phyloP scores from a whole-genome alignment of 495 filamentous ascomycete genomes.

The Xylaria longipes region DNA sequence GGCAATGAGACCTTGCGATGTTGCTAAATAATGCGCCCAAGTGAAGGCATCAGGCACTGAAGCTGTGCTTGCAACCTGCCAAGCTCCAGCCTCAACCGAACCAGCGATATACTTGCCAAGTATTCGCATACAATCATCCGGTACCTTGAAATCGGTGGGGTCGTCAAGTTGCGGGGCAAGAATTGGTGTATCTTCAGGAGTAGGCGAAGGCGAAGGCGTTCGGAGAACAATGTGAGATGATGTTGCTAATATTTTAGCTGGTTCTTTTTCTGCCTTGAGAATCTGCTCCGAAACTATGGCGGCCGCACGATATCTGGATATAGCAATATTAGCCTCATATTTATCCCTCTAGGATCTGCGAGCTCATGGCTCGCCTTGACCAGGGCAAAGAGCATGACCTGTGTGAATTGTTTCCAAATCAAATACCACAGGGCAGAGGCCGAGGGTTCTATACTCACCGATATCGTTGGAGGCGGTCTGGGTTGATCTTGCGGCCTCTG shows the following conservation, averaged over 20 bases:
- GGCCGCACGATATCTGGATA: slow-evolving; percentile 35
- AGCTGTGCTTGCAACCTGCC: slow-evolving; percentile 33
- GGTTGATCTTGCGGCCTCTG: slow-evolving; percentile 41
- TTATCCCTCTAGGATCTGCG: background rate
- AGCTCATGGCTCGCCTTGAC: background rate
- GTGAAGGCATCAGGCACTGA: slow-evolving; percentile 38
- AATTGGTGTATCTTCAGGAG: slow-evolving; percentile 31
- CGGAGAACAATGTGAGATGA: slow-evolving; percentile 40
- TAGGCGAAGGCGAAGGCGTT: slow-evolving; percentile 44
- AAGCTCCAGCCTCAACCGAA: slow-evolving; percentile 37
- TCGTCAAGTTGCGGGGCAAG: slow-evolving; percentile 41
- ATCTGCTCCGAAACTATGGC: slow-evolving; percentile 37
- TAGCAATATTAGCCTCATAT: slow-evolving; percentile 12
- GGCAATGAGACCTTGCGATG: slow-evolving; percentile 36
- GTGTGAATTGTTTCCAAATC: background rate
- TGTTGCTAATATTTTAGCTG: background rate
- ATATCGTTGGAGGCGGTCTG: slow-evolving; percentile 46
- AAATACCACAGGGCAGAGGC: background rate
- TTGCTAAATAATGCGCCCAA: slow-evolving; percentile 39
- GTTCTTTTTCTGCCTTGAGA: slow-evolving; percentile 34
- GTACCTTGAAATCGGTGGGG: slow-evolving; percentile 35
- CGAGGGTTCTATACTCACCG: slow-evolving; percentile 20
- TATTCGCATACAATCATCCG: slow-evolving; percentile 43
- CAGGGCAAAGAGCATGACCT: background rate
- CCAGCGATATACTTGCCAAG: slow-evolving; percentile 42